Evolutionary conservation across 2,329 filamentous ascomycete species (phyloP).

Genomic region (Fusarium annulatum): DNA sequence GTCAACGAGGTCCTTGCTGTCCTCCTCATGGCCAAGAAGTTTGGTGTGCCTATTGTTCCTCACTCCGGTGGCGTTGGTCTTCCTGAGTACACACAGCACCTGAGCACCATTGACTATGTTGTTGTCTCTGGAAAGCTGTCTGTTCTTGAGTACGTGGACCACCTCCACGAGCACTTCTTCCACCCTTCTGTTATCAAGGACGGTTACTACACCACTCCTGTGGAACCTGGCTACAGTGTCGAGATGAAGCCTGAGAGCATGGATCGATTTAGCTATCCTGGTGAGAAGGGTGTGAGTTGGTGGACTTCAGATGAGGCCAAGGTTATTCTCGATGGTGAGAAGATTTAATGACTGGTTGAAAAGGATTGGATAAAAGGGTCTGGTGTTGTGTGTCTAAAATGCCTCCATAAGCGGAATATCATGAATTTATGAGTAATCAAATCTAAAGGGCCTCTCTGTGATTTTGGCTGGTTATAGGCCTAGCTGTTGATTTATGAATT

Average conservation of each 20-base stretch:
- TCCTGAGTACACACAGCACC: constrained; percentile 93
- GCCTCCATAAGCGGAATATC: constrained; percentile 11
- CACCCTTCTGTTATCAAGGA: constrained; percentile 83
- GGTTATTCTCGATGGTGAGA: constrained; percentile 73
- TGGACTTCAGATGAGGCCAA: constrained; percentile 86
- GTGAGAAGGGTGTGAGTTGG: constrained; percentile 82
- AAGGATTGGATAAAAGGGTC: not conserved
- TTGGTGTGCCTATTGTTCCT: constrained; percentile 83
- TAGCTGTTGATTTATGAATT: constrained; percentile 43
- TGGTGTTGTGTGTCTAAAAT: constrained; percentile 11
- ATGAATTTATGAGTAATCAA: constrained; percentile 33
- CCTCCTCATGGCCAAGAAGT: constrained; percentile 84
- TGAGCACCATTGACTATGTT: constrained; percentile 93
- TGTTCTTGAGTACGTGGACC: constrained; percentile 91
- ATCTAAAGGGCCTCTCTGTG: rapidly evolving
- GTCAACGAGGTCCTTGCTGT: constrained; percentile 95
- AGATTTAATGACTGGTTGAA: constrained; percentile 55
- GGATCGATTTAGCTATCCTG: constrained; percentile 81
- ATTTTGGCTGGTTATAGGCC: not conserved
- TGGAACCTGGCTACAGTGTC: constrained; percentile 86
- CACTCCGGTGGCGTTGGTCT: constrained; percentile 91
- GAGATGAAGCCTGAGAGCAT: constrained; percentile 94
- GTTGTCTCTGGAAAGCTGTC: constrained; percentile 83
- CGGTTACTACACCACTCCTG: constrained; percentile 89
- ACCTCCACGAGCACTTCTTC: constrained; percentile 92